Evolutionary conservation across 2,329 filamentous ascomycete species (phyloP).

Genomic region (Fusarium anthophilum): DNA sequence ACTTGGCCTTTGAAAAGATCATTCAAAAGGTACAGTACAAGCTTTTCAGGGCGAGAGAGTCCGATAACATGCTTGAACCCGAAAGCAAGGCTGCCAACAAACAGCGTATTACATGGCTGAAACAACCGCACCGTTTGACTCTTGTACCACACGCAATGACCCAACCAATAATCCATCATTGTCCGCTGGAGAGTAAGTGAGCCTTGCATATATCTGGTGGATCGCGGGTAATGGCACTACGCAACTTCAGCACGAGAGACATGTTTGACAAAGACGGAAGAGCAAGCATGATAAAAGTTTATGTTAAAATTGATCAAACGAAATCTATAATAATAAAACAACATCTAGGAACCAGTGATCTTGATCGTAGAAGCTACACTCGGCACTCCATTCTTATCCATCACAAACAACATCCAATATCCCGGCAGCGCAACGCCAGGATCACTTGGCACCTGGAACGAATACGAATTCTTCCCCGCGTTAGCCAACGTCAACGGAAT

Average conservation of each 20-base stretch:
- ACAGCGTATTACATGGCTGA: background rate
- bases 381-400: constrained; percentile 27
- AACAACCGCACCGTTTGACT: background rate
- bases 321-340: background rate
- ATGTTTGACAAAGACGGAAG: background rate
- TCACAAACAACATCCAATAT: constrained; percentile 38
- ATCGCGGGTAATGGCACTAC: background rate
- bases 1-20: background rate
- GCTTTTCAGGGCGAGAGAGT: background rate
- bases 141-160: background rate
- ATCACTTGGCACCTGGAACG: constrained; percentile 23
- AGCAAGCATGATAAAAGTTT: no score
- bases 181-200: background rate
- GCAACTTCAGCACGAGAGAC: background rate
- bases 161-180: background rate
- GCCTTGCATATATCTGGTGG: background rate
- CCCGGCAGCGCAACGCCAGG: constrained; percentile 28
- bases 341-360: background rate
- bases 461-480: constrained; percentile 9
- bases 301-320: background rate
- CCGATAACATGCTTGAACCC: background rate
- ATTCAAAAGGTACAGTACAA: background rate
- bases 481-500: constrained; percentile 3
- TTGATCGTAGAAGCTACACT: constrained; percentile 27
- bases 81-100: background rate